Conservation (phyloP, 208 protist genomes). For the Spongospora subterranea region DNA sequence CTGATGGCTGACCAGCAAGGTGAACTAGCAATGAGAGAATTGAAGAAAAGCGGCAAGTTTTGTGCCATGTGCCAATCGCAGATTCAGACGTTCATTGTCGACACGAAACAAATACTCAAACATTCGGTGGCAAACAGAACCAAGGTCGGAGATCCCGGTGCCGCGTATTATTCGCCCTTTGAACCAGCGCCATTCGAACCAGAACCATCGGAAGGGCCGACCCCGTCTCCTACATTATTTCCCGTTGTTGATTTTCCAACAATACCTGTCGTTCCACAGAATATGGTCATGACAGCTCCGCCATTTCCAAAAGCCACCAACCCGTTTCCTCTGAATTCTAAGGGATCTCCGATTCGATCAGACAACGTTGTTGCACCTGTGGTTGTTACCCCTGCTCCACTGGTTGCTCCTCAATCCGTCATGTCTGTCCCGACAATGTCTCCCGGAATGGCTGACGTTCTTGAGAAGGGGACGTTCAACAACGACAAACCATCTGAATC, state of each 20-base stretch:
- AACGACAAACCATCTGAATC: no score
- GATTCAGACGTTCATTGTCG: conserved; percentile 49
- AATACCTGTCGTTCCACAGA: no score
- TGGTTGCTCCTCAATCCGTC: no score
- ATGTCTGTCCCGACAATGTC: no score
- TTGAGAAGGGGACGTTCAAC: no score
- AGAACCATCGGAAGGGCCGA: neutral
- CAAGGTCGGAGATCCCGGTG: neutral
- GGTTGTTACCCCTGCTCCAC: no score
- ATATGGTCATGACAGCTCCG: no score
- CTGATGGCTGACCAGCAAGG: conserved; percentile 10
- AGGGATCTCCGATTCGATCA: no score
- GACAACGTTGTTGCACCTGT: no score
- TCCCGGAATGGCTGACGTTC: no score
- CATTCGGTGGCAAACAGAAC: neutral
- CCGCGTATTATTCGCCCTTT: neutral
- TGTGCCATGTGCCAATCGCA: conserved; percentile 40
- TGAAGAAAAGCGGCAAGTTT: neutral
- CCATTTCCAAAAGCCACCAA: no score
- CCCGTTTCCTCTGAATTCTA: no score
- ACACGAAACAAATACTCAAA: neutral
- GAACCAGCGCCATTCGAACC: neutral
- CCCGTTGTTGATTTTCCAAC: neutral
- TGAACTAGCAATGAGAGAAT: neutral
- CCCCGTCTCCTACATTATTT: neutral